A percentile compares a stretch with the other conserved stretches of the same genome.
Conservation (phyloP, 352 stramenopile genomes). For the Heterotrichella gracilis region DNA sequence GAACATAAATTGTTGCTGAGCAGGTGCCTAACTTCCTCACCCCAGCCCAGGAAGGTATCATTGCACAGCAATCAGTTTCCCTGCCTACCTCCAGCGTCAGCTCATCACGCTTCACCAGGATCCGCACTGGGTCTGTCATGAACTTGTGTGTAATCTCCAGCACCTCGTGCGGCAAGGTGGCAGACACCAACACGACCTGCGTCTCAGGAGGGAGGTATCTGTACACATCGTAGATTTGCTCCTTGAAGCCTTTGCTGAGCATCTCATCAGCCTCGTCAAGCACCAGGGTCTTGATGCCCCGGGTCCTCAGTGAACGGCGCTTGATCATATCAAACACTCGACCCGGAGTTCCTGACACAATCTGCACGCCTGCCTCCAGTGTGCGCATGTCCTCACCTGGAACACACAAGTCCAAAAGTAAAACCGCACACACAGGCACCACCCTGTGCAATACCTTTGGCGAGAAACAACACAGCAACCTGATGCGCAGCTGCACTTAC, state of each 20-base stretch:
- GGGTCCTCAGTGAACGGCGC: conserved; percentile 46
- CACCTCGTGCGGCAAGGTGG: conserved; percentile 54
- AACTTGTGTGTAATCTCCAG: conserved; percentile 79
- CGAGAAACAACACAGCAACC: no score
- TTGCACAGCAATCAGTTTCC: background rate
- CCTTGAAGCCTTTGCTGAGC: conserved; percentile 81
- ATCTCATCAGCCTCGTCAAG: conserved; percentile 93
- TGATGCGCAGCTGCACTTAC: no score
- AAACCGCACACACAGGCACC: background rate
- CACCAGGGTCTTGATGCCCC: conserved; percentile 58
- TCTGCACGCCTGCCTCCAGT: conserved; percentile 60
- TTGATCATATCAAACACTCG: conserved; percentile 85
- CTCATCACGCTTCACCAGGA: conserved; percentile 79
- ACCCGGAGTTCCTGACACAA: conserved; percentile 75
- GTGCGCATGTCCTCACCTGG: conserved; percentile 52
- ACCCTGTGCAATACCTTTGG: background rate
- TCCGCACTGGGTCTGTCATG: conserved; percentile 80
- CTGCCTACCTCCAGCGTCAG: conserved; percentile 50
- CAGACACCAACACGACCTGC: conserved; percentile 56
- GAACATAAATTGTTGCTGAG: no score
- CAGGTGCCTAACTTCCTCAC: no score
- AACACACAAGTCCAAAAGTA: conserved; percentile 22
- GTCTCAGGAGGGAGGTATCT: conserved; percentile 25
- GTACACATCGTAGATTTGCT: conserved; percentile 95
- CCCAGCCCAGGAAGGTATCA: no score